Conservation (phyloP, 495 filamentous ascomycete species). For the Umbilicaria muhlenbergii region DNA sequence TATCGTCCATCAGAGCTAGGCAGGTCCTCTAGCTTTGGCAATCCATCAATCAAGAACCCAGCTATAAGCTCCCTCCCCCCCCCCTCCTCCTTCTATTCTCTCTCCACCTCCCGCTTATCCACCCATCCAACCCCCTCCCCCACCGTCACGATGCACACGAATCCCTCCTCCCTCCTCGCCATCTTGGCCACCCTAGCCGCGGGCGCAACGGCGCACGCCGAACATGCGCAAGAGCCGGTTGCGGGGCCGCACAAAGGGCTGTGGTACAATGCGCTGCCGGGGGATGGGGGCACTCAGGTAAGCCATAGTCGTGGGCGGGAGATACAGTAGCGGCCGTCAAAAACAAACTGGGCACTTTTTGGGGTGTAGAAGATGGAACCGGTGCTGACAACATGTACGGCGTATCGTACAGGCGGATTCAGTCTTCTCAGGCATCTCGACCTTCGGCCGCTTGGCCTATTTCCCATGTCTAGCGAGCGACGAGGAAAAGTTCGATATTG, state of each 20-base stretch:
- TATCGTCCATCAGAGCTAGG: too few species aligned
- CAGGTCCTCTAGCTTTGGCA: too few species aligned
- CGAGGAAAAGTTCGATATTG: constrained; percentile 61
- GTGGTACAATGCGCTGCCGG: constrained; percentile 46
- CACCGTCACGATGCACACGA: constrained; percentile 2
- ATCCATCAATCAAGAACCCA: background rate
- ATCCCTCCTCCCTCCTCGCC: constrained; percentile 1
- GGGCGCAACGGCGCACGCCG: constrained; percentile 32
- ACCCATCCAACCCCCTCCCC: background rate
- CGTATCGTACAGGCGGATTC: constrained; percentile 40
- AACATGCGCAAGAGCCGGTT: constrained; percentile 36
- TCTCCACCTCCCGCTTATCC: background rate
- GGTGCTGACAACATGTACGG: constrained; percentile 1
- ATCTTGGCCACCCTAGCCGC: constrained; percentile 19
- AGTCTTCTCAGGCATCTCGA: constrained; percentile 56
- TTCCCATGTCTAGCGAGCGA: constrained; percentile 61
- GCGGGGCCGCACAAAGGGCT: constrained; percentile 40
- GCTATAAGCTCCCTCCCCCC: background rate
- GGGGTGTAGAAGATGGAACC: too few species aligned
- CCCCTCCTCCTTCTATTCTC: background rate
- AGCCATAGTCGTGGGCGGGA: background rate
- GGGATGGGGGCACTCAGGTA: constrained; percentile 55
- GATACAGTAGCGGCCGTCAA: too few species aligned
- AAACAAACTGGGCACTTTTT: too few species aligned
- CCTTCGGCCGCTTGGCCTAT: constrained; percentile 66